Percentiles rank a stretch among this genome's conserved stretches.
phyloP scores from a whole-genome alignment of 495 filamentous ascomycete genomes.

The Neurospora sp. region DNA sequence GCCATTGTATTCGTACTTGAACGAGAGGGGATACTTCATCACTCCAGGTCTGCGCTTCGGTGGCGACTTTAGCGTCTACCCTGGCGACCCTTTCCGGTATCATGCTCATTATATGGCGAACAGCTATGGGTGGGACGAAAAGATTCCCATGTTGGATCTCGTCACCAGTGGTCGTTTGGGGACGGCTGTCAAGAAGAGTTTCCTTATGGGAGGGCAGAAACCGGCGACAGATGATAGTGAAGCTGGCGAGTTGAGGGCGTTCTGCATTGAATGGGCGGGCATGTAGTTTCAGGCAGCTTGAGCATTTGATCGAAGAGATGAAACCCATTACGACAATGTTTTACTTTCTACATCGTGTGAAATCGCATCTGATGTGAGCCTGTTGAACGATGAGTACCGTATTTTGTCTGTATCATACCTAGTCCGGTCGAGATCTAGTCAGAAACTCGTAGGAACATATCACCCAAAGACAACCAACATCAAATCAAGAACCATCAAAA shows the following conservation, averaged over 20 bases:
- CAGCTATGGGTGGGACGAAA: conserved; percentile 72
- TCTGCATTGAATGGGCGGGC: conserved; percentile 27
- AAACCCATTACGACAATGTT: background rate
- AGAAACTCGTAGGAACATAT: background rate
- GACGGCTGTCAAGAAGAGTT: conserved; percentile 93
- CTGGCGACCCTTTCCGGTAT: conserved; percentile 87
- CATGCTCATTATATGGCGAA: conserved; percentile 85
- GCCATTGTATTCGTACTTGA: conserved; percentile 65
- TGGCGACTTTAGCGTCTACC: conserved; percentile 87
- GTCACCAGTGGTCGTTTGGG: conserved; percentile 78
- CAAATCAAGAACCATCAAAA: background rate
- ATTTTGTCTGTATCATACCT: background rate
- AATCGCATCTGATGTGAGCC: background rate
- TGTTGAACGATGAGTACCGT: background rate
- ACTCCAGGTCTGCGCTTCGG: conserved; percentile 90
- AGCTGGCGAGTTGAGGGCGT: conserved; percentile 16
- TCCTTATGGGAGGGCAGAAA: conserved; percentile 61
- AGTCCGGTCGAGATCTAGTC: background rate
- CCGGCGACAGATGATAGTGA: background rate
- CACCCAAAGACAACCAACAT: background rate
- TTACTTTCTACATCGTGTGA: background rate
- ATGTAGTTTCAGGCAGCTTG: conserved; percentile 10
- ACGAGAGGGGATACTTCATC: conserved; percentile 71
- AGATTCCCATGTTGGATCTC: conserved; percentile 72
- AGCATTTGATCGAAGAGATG: background rate